Base-by-base conservation (phyloP, 306 rosid species). In the Corylus americana region DNA sequence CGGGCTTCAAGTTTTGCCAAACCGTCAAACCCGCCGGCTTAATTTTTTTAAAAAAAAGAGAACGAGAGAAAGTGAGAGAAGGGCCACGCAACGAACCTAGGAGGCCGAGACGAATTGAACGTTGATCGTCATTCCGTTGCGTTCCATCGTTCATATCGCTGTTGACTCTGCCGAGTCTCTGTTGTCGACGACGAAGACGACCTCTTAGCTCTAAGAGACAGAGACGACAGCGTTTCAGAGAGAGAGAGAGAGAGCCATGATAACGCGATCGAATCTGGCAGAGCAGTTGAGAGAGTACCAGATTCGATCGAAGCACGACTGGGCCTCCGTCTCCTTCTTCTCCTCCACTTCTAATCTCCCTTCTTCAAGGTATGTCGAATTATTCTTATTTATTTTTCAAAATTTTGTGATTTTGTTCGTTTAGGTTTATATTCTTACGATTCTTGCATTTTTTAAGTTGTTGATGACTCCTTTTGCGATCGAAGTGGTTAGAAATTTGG, bases 251-350 rank as follows among this genome's bases (percentile, higher is more conserved):
- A 22, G 53, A 27, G 86, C 80, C 77, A 96, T 96, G 99, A 96
- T 96, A 84, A 93, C 99, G 73, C 91, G 99, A 88, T 96, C 99
- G 89, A 96, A 96, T 93, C 97, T 96, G 78, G 99, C 92, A 13
- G 99, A 96, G 78, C 98, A 93, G 91, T 87, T 96, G 75, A 80
- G 98, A 58, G 99, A 96, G 84, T 96, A 96, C 85, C 99, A 96
- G 92, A 89, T 96, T 91, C 94, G 99, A 96, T 96, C 99, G 76
- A 96, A 96, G 81, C 97, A 89, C 80, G 98, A 96, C 29, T 93
- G 98, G 99, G 96, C 99, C 53, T 91, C 98, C 82, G 86, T 93
- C 87, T 96, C 98, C 80, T 96, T 96, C 92, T 91, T 96, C 93
- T 91, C 99, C 45, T 91, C 97, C 58, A 89, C 97, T 86, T 82